These are phyloP conservation scores for Penicillium occitanis DNA, from an alignment of 2,329 filamentous ascomycete species.

Conservation along the genomic window DNA sequence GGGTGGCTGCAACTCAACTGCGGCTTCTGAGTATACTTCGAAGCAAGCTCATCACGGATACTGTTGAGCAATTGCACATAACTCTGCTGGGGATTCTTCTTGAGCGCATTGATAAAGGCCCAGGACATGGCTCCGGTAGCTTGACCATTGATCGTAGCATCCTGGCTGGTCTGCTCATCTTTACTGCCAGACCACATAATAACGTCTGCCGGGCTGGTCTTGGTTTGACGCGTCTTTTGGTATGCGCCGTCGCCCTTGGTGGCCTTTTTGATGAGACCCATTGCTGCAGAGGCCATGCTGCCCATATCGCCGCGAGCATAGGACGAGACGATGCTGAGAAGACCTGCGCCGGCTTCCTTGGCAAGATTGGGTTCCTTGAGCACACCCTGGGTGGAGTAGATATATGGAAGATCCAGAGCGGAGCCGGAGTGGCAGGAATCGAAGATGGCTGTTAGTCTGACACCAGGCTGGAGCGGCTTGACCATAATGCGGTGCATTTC, in stretches of 20 bases:
- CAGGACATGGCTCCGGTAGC: slow-evolving; percentile 98
- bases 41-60: slow-evolving; percentile 82
- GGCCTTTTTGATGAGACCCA: slow-evolving; percentile 84
- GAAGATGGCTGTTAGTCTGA: slow-evolving; percentile 71
- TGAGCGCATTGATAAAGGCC: slow-evolving; percentile 89
- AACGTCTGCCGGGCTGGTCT: slow-evolving; percentile 92
- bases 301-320: slow-evolving; percentile 83
- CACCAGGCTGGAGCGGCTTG: slow-evolving; percentile 72
- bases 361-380: slow-evolving; percentile 69
- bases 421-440: slow-evolving; percentile 68
- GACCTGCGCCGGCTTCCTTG: slow-evolving; percentile 65
- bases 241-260: slow-evolving; percentile 75
- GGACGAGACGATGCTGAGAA: slow-evolving; percentile 67
- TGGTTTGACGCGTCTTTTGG: slow-evolving; percentile 78
- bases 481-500: slow-evolving; percentile 80
- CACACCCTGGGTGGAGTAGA: slow-evolving; percentile 66
- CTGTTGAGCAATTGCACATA: slow-evolving; percentile 95
- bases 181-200: slow-evolving; percentile 98
- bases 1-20: slow-evolving; percentile 96
- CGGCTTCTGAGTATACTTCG: slow-evolving; percentile 90
- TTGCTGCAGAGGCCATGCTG: slow-evolving; percentile 75
- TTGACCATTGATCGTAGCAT: slow-evolving; percentile 82
- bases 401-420: slow-evolving; percentile 65
- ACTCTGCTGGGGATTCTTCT: slow-evolving; percentile 91
- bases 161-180: slow-evolving; percentile 91